Conservation (phyloP, 202 grass and related monocot species). For the Dendrocalamus latiflorus region DNA sequence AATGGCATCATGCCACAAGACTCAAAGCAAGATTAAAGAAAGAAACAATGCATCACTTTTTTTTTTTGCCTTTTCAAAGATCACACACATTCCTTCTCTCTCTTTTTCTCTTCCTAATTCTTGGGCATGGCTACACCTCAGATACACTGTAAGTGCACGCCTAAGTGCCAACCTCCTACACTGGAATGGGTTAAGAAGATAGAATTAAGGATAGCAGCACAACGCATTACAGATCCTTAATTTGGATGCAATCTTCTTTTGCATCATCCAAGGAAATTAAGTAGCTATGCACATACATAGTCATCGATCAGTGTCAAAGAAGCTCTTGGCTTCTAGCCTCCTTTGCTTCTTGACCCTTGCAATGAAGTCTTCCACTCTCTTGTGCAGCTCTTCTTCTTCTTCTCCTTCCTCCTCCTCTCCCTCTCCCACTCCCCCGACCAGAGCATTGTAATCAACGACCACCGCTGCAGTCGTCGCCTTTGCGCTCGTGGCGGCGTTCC, state of each 20-base stretch:
- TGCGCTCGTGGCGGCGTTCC: background rate
- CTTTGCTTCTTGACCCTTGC: slow-evolving; percentile 86
- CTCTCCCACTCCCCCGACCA: slow-evolving; percentile 13
- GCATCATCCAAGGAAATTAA: background rate
- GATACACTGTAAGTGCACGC: slow-evolving; percentile 15
- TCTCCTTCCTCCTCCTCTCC: slow-evolving; percentile 15
- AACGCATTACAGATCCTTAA: slow-evolving; percentile 21
- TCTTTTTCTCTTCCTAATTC: slow-evolving; percentile 27
- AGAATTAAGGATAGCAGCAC: slow-evolving; percentile 12
- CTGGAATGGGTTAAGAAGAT: slow-evolving; percentile 25
- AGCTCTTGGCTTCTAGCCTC: slow-evolving; percentile 62
- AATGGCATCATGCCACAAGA: slow-evolving; percentile 12
- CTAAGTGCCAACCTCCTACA: background rate
- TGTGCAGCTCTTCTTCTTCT: slow-evolving; percentile 56
- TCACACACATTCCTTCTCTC: slow-evolving; percentile 43
- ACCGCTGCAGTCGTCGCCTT: background rate
- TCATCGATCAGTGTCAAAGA: slow-evolving; percentile 39
- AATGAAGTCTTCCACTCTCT: slow-evolving; percentile 91
- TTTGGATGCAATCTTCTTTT: slow-evolving; percentile 6
- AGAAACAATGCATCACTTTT: slow-evolving; percentile 33
- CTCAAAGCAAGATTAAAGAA: slow-evolving; percentile 43
- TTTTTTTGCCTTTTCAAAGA: slow-evolving; percentile 16
- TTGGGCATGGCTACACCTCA: background rate
- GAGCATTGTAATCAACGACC: background rate
- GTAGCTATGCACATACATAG: background rate